phyloP scores from a whole-genome alignment of 2,329 filamentous ascomycete genomes.

The Nemania serpens region DNA sequence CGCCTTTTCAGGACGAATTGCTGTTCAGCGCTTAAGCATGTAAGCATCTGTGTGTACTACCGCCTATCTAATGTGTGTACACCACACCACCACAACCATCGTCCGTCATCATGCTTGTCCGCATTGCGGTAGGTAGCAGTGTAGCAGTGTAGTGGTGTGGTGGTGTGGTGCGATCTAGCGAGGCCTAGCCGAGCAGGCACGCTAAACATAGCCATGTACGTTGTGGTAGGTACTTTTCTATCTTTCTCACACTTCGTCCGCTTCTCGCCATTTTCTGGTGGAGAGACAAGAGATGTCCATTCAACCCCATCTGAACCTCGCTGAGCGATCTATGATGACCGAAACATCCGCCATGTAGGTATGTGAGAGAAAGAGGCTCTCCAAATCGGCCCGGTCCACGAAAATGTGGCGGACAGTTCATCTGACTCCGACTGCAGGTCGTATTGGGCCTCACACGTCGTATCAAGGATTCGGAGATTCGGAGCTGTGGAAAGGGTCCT shows the following conservation, averaged over 20 bases:
- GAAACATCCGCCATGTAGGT: constrained; percentile 6
- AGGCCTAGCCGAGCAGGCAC: background rate
- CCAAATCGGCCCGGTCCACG: constrained; percentile 21
- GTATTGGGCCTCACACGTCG: background rate
- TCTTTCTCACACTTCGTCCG: background rate
- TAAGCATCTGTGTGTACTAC: background rate
- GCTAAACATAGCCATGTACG: too few species aligned
- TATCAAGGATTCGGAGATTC: background rate
- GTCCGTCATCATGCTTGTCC: background rate
- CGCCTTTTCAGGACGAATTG: constrained; percentile 4
- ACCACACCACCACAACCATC: background rate
- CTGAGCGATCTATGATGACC: constrained; percentile 20
- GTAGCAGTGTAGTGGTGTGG: too few species aligned
- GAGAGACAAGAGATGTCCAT: constrained; percentile 5
- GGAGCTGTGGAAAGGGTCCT: constrained; percentile 11
- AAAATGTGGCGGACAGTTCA: constrained; percentile 11
- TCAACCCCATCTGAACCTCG: constrained; percentile 3
- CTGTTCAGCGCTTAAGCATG: constrained; percentile 17
- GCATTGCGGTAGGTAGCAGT: background rate
- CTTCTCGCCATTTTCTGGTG: background rate
- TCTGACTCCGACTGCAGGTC: constrained; percentile 16
- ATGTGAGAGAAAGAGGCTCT: constrained; percentile 16
- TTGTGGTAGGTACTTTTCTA: too few species aligned
- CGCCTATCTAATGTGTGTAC: background rate
- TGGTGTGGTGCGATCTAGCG: background rate